Percentiles rank a stretch among this genome's conserved stretches.
Conservation (phyloP, 805 yeast species). For the Wickerhamiella parazyma region DNA sequence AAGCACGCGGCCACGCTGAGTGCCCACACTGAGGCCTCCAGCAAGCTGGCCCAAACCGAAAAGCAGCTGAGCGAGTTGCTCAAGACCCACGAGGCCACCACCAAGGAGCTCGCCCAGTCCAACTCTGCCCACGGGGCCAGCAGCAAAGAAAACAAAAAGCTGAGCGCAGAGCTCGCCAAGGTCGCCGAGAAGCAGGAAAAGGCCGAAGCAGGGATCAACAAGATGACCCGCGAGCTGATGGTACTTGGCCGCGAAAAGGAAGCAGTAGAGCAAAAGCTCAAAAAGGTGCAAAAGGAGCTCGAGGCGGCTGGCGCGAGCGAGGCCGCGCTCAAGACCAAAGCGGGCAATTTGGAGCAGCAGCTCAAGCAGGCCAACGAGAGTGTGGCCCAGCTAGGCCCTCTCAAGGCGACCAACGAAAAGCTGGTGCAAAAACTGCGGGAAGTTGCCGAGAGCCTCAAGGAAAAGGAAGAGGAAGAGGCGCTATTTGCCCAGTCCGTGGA, state of each 20-base stretch:
- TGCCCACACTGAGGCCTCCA: not conserved
- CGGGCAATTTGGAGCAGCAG: slow-evolving; percentile 4
- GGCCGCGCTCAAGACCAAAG: slow-evolving; percentile 12
- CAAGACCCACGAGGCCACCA: slow-evolving; percentile 4
- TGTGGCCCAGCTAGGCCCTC: slow-evolving; percentile 19
- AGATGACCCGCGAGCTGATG: slow-evolving; percentile 75
- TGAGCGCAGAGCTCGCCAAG: slow-evolving; percentile 22
- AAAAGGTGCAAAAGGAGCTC: slow-evolving; percentile 10
- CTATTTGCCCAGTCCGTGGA: slow-evolving; percentile 10
- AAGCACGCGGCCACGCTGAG: slow-evolving; percentile 1
- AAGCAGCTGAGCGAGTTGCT: not conserved
- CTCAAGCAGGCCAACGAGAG: slow-evolving; percentile 9
- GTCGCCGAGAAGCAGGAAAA: slow-evolving; percentile 37
- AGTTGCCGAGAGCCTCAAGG: slow-evolving; percentile 15
- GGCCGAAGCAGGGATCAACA: slow-evolving; percentile 79
- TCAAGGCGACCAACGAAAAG: slow-evolving; percentile 24
- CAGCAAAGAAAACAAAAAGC: not conserved
- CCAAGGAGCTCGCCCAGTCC: slow-evolving; percentile 3
- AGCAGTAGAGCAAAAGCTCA: slow-evolving; percentile 15
- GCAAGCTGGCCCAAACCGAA: not conserved
- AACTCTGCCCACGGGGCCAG: not conserved
- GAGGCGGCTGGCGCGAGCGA: slow-evolving; percentile 12
- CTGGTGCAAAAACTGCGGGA: slow-evolving; percentile 32
- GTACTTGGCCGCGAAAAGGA: slow-evolving; percentile 48
- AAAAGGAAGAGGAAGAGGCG: slow-evolving; percentile 17